Evolutionary conservation across 2,329 filamentous ascomycete genomes (phyloP), one percentile per base, ranked within the genome.

Genomic region (Clarireedia sp.): DNA sequence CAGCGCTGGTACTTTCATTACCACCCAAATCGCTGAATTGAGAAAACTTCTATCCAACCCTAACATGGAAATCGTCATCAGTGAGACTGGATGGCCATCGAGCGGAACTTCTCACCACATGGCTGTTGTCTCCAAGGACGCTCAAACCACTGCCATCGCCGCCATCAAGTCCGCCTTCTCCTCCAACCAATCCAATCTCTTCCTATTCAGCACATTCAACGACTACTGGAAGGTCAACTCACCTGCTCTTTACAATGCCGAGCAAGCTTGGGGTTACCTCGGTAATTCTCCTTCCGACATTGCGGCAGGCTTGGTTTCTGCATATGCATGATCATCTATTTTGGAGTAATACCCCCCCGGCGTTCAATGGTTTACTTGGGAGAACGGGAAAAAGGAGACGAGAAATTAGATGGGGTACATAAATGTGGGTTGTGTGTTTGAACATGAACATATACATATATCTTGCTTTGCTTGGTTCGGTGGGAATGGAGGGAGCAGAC

Each of bases 11-110:
- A 63, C 69, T 0, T 95, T 89, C 70, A 79, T 90, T 40, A 69
- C 75, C 40, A 73, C 75, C 24, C 82, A 85, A 60, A 78, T 81
- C 26, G 59, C 65, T 10, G 68, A 67, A 24, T 70, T 82, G 40
- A 69, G 70, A 58, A 67, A 68, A 45, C 72, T 71, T 59, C 66
- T 80, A 12, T 64, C 72, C 3, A 65, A 74, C 57, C 57, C 65
- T 29, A 68, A 62, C 61, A 86, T 89, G 70, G 76, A 78, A 46
- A 78, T 87, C 33, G 75, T 92, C 38, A 83, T 95, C 62, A 90
- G 88, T 1, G 90, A 95, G 74, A 85, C 86, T 3, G 90, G 90
- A 50, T 96, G 90, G 90, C 90, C 90, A 43, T 83, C 80, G 68
- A 70, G 80, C 62, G 90, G 90, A 17, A 62, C 74, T 12, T 58